Evolutionary conservation across 2,329 filamentous ascomycete species (phyloP).

Genomic region (Elsinoe australis): DNA sequence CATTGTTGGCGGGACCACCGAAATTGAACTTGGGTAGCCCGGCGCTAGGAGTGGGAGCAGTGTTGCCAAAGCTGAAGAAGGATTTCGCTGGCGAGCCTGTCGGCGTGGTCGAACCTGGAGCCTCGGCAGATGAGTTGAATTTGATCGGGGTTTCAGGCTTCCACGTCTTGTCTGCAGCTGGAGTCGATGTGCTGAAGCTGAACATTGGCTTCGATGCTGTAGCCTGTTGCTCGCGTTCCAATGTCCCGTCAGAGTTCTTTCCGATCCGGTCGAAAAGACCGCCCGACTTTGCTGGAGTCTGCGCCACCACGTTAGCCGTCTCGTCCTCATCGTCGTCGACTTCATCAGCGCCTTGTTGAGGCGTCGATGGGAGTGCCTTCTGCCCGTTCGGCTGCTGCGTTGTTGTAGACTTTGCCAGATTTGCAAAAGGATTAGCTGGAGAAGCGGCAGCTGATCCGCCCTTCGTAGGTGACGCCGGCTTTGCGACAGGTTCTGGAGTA

Average conservation of each 20-base stretch:
- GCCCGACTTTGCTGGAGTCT: conserved; percentile 16
- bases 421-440: conserved; percentile 29
- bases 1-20: conserved; percentile 1
- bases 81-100: conserved; percentile 24
- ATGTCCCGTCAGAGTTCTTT: conserved; percentile 13
- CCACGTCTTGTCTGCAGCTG: conserved; percentile 40
- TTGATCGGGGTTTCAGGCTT: conserved; percentile 42
- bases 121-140: conserved; percentile 33
- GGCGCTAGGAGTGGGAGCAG: conserved; percentile 8
- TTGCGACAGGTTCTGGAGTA: conserved; percentile 15
- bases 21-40: conserved; percentile 20
- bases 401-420: conserved; percentile 27
- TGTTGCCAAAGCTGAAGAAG: conserved; percentile 18
- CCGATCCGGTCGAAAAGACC: conserved; percentile 22
- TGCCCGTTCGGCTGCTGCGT: background rate
- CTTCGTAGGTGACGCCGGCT: conserved; percentile 14
- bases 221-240: conserved; percentile 7
- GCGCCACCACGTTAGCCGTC: conserved; percentile 3
- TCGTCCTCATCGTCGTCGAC: conserved; percentile 19
- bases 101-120: conserved; percentile 23
- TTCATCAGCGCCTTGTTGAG: conserved; percentile 9
- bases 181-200: conserved; percentile 19
- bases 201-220: conserved; percentile 15
- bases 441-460: background rate
- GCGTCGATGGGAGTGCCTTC: background rate